Base-by-base conservation (phyloP, 1,139 yeast species). In the Magnusiomyces paraingens region DNA sequence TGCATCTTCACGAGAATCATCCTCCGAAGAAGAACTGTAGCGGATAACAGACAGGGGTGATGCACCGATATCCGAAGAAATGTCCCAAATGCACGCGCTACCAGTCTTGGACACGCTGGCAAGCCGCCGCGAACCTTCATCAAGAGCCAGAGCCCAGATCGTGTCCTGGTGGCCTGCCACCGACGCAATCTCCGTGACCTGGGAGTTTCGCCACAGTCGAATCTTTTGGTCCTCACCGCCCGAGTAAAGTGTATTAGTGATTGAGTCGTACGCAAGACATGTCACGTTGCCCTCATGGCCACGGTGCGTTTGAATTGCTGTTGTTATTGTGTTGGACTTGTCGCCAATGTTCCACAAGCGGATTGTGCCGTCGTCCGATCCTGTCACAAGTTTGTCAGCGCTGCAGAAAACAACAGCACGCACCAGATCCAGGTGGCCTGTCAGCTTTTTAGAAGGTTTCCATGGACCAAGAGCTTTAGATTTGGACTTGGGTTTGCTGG, bases 71-170 rank as follows among this genome's bases (percentile, higher is more conserved):
- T 35, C 41, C 18, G 46, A 20, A 12, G 46, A 21, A 14, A 52
- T 47, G 22, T 43, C 42, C 54, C 54, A 67, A 39, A 65, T 53
- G 35, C 57, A 57, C 41, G 62, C 61, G 2, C 62, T 56, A 12
- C 69, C 68, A 49, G 66, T 68, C 1, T 60, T 54, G n/a, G 67
- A 59, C 12, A 62, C 60, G 22, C 66, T 63, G 21, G 61, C 66
- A 20, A 64, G 58, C 29, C 50, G 40, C 35, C 61, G 59, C 18
- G 58, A 57, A 32, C 55, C 56, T 39, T 61, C 63, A 45, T 59
- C 57, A 26, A 63, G 51, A 32, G 58, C 61, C 49, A 64, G 55
- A n/a, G 55, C 58, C 58, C 58, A 55, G 36, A 64, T 55, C 40
- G 52, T 52, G 18, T 60, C 64, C 26, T 52, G 47, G 49, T 64